Base-by-base conservation (phyloP, 1,284 basidiomycete species). In the Wallemia hederae region DNA sequence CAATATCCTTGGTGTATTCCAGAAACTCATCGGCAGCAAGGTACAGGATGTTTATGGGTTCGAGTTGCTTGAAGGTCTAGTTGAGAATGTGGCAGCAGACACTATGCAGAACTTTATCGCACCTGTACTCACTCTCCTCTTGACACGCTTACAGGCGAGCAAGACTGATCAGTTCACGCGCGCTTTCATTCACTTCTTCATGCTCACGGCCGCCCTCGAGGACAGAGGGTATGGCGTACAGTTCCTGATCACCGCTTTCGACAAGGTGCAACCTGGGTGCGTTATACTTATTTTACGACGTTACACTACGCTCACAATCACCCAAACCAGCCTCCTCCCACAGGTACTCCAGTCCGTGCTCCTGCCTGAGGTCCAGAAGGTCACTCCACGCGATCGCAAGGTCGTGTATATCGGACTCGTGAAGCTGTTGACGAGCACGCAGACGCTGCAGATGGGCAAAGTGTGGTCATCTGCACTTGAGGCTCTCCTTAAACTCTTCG, bases 151-250 rank as follows among this genome's bases (percentile, higher is more conserved):
- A 72, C 90, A 96, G 67, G 78, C 78, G 24, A 87, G 79, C 73
- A 90, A 90, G 70, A 94, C 91, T 29, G 83, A 91, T 63, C 84
- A 81, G 69, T 94, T 85, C 70, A 80, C 83, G 9, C 86, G 90
- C 67, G 77, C 80, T 59, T 84, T 96, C 67, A 78, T 85, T 11
- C 77, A 80, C 66, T 90, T 94, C 71, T 70, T 92, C 61, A 72
- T 82, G 31, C 84, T 80, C 69, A 73, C 78, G 19, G 78, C 83
- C 69, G 86, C 86, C 5, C 71, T 94, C 64, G 75, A 83, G 61
- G 78, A 80, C 25, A 77, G 80, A 1, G 85, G 82, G 1, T 71
- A 85, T 27, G 76, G 75, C 0, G 83, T 90, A 0, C 85, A 94
- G 66, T 83, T 80, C 65, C 71, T 91, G 49, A 80, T 94, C 61